phyloP scores from a whole-genome alignment of 2,329 filamentous ascomycete species.

The Furcasterigmium sp. region DNA sequence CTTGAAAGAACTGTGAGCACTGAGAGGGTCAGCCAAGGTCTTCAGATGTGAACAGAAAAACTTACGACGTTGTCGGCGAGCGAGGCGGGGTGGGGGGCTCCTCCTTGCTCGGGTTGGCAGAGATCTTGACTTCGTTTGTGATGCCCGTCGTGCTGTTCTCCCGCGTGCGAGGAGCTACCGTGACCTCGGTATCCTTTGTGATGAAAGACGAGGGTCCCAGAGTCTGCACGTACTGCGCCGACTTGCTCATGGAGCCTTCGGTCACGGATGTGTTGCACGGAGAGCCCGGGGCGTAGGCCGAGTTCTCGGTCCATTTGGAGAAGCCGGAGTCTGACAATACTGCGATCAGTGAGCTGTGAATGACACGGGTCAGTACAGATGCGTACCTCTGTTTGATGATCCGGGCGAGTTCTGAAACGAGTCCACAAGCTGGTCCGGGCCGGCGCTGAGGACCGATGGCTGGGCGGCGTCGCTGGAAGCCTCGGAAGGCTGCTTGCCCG shows the following conservation, averaged over 20 bases:
- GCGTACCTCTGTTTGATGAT: slow-evolving; percentile 28
- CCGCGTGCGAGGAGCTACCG: slow-evolving; percentile 23
- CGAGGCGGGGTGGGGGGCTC: slow-evolving; percentile 20
- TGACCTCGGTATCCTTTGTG: slow-evolving; percentile 33
- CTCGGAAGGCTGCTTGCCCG: slow-evolving; percentile 3
- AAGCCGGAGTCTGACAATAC: slow-evolving; percentile 33
- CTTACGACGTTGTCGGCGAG: not conserved
- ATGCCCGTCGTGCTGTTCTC: slow-evolving; percentile 27
- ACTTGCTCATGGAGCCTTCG: slow-evolving; percentile 20
- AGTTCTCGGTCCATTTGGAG: slow-evolving; percentile 36
- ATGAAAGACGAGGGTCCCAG: slow-evolving; percentile 36
- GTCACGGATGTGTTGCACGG: slow-evolving; percentile 24
- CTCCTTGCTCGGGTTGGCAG: slow-evolving; percentile 18
- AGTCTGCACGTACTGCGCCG: slow-evolving; percentile 28
- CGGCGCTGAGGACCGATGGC: not conserved
- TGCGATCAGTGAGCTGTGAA: slow-evolving; percentile 13
- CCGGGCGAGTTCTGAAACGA: slow-evolving; percentile 13
- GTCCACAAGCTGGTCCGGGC: slow-evolving; percentile 8
- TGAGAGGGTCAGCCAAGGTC: not conserved
- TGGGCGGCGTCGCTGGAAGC: not conserved
- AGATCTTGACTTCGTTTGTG: slow-evolving; percentile 31
- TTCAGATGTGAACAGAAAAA: too few species aligned
- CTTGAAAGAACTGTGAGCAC: not conserved
- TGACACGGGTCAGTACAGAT: not conserved
- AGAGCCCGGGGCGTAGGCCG: slow-evolving; percentile 23